Evolutionary conservation across 805 yeast species (phyloP).

Genomic region (Brettanomyces anomalus): DNA sequence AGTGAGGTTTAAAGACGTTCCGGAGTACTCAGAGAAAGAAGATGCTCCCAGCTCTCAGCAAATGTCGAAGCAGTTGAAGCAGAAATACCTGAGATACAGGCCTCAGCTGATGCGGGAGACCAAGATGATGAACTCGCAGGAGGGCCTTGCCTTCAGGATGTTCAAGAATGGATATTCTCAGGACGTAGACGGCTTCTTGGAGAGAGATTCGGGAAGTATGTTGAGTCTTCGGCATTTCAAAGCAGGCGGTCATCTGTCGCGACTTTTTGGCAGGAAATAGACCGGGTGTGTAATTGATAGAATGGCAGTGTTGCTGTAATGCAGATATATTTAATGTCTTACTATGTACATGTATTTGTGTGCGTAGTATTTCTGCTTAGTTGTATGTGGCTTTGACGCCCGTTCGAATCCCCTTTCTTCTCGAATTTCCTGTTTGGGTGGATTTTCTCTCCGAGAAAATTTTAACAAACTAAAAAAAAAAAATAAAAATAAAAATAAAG

Average conservation of each 20-base stretch:
- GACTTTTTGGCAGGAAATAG: too few species aligned
- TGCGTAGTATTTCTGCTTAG: too few species aligned
- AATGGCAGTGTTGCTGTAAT: too few species aligned
- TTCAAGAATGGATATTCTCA: conserved; percentile 1
- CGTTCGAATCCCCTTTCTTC: neutral
- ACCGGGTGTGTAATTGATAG: too few species aligned
- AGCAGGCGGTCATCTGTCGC: conserved; percentile 7
- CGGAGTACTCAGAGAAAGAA: conserved; percentile 41
- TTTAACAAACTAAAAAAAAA: neutral
- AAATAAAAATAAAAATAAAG: too few species aligned
- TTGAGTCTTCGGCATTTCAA: neutral
- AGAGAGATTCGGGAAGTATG: neutral
- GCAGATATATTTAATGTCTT: too few species aligned
- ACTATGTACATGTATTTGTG: too few species aligned
- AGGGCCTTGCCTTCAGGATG: conserved; percentile 26
- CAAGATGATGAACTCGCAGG: conserved; percentile 25
- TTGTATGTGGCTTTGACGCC: too few species aligned
- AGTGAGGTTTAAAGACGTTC: conserved; percentile 46
- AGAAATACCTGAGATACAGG: conserved; percentile 25
- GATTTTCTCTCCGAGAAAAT: neutral
- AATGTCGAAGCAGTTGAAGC: conserved; percentile 26
- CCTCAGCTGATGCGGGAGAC: conserved; percentile 24
- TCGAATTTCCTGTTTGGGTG: neutral
- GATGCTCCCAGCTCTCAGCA: conserved; percentile 41
- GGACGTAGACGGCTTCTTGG: conserved; percentile 2